Evolutionary conservation across 305 asterid species (phyloP).

Genomic region (Fraxinus ornus): DNA sequence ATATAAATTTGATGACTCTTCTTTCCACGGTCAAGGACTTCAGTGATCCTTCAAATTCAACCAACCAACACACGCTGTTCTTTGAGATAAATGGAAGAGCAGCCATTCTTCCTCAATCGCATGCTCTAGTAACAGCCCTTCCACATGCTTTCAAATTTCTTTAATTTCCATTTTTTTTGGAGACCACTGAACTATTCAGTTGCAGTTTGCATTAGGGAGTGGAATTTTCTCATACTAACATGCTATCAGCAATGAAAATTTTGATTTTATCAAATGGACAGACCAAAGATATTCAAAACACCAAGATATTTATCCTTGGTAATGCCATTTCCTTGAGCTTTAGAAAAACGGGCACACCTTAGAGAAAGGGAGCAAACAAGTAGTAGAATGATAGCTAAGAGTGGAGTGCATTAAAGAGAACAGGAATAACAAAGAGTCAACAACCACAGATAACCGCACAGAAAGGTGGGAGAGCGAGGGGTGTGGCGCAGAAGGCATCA

Average conservation of each 20-base stretch:
- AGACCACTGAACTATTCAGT: background rate
- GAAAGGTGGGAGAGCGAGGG: background rate
- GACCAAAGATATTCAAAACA: background rate
- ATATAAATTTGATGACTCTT: background rate
- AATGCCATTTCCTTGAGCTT: background rate
- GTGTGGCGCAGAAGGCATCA: background rate
- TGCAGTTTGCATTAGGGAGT: background rate
- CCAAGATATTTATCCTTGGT: background rate
- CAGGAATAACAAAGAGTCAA: background rate
- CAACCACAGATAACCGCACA: background rate
- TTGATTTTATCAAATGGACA: background rate
- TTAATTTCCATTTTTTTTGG: background rate
- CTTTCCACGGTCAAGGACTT: background rate
- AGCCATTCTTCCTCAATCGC: background rate
- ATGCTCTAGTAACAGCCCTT: background rate
- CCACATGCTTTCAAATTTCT: background rate
- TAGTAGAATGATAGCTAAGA: background rate
- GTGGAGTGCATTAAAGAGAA: background rate
- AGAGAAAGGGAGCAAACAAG: background rate
- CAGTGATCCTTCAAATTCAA: background rate
- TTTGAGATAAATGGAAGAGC: background rate
- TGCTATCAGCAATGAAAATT: background rate
- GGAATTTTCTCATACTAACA: background rate
- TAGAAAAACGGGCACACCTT: background rate
- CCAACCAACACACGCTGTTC: background rate